Percentiles rank a stretch among this genome's conserved stretches.
Evolutionary conservation across 23 red algal genomes (phyloP).

Genomic region (Gracilaria gracilis): DNA sequence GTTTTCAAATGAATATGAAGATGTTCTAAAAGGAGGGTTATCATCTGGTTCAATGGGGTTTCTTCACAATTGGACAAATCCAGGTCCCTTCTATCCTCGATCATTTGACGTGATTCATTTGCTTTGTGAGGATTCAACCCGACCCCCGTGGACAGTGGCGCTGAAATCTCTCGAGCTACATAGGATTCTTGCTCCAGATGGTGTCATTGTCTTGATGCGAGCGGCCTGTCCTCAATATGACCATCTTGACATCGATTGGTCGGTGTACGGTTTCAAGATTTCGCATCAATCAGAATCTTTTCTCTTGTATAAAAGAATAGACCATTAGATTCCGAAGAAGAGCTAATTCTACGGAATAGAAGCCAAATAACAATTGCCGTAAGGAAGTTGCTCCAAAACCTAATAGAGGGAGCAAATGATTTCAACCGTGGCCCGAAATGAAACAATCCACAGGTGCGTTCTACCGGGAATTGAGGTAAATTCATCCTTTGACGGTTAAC

Average conservation of each 20-base stretch:
- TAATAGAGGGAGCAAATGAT: too few species aligned
- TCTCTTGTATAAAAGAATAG: background rate
- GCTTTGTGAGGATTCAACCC: background rate
- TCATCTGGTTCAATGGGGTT: background rate
- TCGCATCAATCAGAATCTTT: background rate
- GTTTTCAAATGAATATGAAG: background rate
- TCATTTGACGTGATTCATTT: constrained; percentile 24
- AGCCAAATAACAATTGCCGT: too few species aligned
- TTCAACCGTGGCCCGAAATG: too few species aligned
- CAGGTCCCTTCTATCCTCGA: constrained; percentile 29
- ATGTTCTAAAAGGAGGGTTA: background rate
- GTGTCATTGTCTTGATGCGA: background rate
- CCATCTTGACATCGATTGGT: background rate
- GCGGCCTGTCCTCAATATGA: background rate
- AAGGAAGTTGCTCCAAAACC: too few species aligned
- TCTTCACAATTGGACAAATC: constrained; percentile 3
- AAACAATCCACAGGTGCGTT: too few species aligned
- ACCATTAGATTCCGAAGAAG: background rate
- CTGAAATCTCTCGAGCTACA: constrained; percentile 29
- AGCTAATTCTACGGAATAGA: too few species aligned
- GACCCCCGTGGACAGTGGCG: background rate
- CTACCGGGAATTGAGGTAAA: too few species aligned
- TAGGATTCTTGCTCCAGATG: constrained; percentile 4
- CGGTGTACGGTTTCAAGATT: background rate
- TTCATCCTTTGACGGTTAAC: too few species aligned